These are phyloP conservation scores for Lactarius hengduanensis DNA, from an alignment of 768 basidiomycete species.

Conservation along the genomic window DNA sequence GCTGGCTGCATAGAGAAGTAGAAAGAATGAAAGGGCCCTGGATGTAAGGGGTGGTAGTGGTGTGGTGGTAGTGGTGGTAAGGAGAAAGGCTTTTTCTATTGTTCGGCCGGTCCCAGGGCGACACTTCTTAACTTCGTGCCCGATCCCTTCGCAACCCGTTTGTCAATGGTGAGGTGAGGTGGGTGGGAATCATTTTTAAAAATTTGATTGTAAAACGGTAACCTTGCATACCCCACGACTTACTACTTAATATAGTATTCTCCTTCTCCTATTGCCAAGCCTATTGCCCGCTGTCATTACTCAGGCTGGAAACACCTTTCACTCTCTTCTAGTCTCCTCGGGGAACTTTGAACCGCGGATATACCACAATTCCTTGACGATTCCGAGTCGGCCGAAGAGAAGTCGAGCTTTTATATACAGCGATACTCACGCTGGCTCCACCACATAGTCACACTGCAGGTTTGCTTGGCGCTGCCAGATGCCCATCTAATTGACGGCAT, in stretches of 20 bases:
- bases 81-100: neutral
- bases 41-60: neutral
- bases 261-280: too few relatives aligned
- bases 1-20: conserved; percentile 1
- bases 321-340: too few relatives aligned
- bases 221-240: too few relatives aligned
- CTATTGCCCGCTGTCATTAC: too few relatives aligned
- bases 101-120: neutral
- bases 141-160: neutral
- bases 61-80: conserved; percentile 10
- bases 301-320: too few relatives aligned
- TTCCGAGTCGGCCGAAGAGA: neutral
- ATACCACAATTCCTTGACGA: neutral
- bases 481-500: neutral
- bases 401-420: neutral
- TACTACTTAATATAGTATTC: too few relatives aligned
- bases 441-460: neutral
- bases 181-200: neutral
- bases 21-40: neutral
- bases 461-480: neutral
- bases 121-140: neutral
- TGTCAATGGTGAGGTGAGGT: neutral
- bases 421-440: neutral
- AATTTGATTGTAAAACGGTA: too few relatives aligned
- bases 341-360: neutral